Evolutionary conservation across 2,329 filamentous ascomycete species (phyloP), one percentile per base, ranked within the genome.

Genomic region (Aureobasidium sp.): DNA sequence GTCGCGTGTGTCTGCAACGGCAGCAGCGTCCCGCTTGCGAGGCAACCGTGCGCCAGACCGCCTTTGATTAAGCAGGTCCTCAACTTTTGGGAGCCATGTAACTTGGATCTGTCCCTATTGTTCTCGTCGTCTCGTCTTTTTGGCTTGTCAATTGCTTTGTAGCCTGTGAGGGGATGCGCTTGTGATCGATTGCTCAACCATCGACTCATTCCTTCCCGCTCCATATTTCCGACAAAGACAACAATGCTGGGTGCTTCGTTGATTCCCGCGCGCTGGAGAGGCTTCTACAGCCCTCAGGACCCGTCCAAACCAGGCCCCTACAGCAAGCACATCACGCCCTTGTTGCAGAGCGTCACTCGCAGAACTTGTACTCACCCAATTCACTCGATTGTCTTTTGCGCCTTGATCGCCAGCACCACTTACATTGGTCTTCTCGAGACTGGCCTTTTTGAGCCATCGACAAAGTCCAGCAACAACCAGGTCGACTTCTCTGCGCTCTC

Each of bases 361-460:
- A 83, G 90, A 69, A 91, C 94, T 63, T 96, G 90, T 76, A 87
- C 89, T 4, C 93, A 97, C 75, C 94, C 94, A 0, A 96, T 99
- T 66, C 91, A 97, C 72, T 97, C 93, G 57, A 90, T 99, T 66
- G 91, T 95, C 66, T 83, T 91, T 66, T 89, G 96, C 67, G 91
- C 92, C 57, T 77, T 97, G 55, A 80, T 99, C 58, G 94, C 92
- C 62, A 97, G 93, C 75, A 95, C 91, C 52, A 96, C 92, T 64
- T 99, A 99, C 73, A 86, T 97, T 66, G 91, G 92, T 47, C 83
- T 97, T 52, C 82, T 99, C 25, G 91, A 96, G 73, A 90, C 93
- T 68, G 96, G 90, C 73, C 79, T 97, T 62, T 89, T 96, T 70
- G 89, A 94, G 69, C 70, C 81, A 76, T 69, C 67, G 57, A 68